Conservation (phyloP, 768 basidiomycete species). For the Mycena filopes region DNA sequence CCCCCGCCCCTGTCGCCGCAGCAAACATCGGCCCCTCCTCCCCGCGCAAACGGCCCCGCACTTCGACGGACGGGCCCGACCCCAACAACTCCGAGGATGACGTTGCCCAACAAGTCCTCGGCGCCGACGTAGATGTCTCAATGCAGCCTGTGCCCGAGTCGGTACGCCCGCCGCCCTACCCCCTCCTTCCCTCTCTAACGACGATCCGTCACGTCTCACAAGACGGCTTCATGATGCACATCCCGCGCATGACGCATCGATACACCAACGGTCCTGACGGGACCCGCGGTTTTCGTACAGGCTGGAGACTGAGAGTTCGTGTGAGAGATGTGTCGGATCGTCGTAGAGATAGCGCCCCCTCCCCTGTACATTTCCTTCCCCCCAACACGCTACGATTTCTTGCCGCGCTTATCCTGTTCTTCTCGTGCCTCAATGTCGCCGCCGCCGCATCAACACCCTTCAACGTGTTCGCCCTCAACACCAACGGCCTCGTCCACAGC, state of each 20-base stretch:
- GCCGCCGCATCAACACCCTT: not conserved
- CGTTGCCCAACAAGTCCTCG: too few relatives aligned
- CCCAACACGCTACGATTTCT: not conserved
- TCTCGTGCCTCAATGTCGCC: not conserved
- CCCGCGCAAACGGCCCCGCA: not conserved
- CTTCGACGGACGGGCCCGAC: not conserved
- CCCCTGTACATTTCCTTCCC: not conserved
- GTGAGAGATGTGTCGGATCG: not conserved
- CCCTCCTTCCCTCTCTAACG: not conserved
- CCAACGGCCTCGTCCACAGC: not conserved
- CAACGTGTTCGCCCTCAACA: conserved; percentile 3
- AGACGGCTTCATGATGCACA: not conserved
- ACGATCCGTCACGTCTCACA: not conserved
- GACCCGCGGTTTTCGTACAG: conserved; percentile 4
- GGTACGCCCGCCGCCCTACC: not conserved
- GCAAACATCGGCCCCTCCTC: too few relatives aligned
- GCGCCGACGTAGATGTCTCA: not conserved
- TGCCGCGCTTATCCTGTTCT: not conserved
- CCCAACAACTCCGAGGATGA: not conserved
- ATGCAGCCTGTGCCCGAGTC: too few relatives aligned
- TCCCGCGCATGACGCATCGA: not conserved
- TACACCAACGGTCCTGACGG: conserved; percentile 20
- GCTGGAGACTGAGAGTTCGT: not conserved
- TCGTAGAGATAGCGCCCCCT: not conserved
- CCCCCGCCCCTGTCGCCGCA: not conserved